Evolutionary conservation across 164 flowering plant genomes (phyloP), one percentile per base, ranked within the genome.

Genomic region (Brasenia schreberi): DNA sequence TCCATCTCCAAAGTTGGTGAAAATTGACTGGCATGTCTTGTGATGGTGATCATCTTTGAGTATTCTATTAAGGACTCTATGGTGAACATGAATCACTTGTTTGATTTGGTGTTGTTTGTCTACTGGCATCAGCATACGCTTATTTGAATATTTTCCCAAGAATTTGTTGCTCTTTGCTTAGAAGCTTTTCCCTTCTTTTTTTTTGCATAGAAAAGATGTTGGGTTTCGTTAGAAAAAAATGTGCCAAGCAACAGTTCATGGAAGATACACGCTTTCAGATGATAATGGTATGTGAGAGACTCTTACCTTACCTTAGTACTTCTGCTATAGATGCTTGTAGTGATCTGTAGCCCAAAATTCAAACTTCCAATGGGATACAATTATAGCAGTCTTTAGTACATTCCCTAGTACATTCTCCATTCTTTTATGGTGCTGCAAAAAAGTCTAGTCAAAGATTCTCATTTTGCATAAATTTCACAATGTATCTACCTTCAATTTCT

Each of bases 231-330:
- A 59, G 66, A 70, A 56, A 64, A 49, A 65, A 18, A 16, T 63
- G 53, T 77, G 80, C 69, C 67, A 65, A 70, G 72, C 44, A 39
- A 77, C 80, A 9, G 77, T 74, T 70, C 80, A 77, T 65, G 77
- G 80, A 72, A 74, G 80, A 75, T 72, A 75, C 70, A n/a, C 74
- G 23, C 68, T 77, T 10, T 77, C 80, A 58, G 80, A 77, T 70
- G 77, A 77, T 70, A 68, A 72, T 62, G 77, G 80, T 77, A 64
- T 19, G 63, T 60, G 63, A 12, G 16, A 56, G n/a, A 56, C 27
- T 23, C 27, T 45, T 45, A 6, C 53, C 12, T 45, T 45, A 45
- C 12, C 53, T 45, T 60, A 60, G 27, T 7, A n/a, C 9, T 9
- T 18, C 9, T 3, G 4, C 5, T 60, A 60, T 1, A 60, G 19